Evolutionary conservation across 371 early-diverging fungal genomes (phyloP).

Genomic region (Actinomortierella ambigua): DNA sequence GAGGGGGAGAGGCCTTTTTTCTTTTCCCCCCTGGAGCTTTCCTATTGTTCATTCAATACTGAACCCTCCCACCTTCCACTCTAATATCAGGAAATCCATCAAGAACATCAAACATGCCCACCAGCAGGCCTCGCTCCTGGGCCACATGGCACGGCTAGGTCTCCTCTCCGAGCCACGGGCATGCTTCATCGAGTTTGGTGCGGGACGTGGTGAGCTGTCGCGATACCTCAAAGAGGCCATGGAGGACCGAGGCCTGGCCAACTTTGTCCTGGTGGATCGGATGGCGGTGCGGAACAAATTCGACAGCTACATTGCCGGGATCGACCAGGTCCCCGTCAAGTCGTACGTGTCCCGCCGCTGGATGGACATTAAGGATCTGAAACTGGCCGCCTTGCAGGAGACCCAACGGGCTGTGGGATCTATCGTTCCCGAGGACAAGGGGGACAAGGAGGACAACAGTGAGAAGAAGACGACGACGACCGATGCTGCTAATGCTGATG

Average conservation of each 20-base stretch:
- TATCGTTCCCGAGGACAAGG: slow-evolving; percentile 15
- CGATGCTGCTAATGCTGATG: neutral
- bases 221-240: slow-evolving; percentile 63
- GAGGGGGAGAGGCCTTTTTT: no score
- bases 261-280: slow-evolving; percentile 79
- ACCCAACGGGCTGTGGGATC: slow-evolving; percentile 23
- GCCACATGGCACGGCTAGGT: slow-evolving; percentile 68
- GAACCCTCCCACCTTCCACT: neutral
- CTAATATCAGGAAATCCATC: slow-evolving; percentile 44
- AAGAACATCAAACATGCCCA: slow-evolving; percentile 66
- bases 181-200: slow-evolving; percentile 84
- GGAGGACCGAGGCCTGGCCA: slow-evolving; percentile 59
- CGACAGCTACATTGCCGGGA: slow-evolving; percentile 24
- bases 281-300: slow-evolving; percentile 77
- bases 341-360: slow-evolving; percentile 65
- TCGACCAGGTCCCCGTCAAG: slow-evolving; percentile 20
- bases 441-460: slow-evolving; percentile 23
- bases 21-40: slow-evolving; percentile 5
- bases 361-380: slow-evolving; percentile 87
- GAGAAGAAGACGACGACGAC: slow-evolving; percentile 8
- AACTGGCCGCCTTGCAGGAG: slow-evolving; percentile 46
- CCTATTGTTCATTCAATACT: neutral
- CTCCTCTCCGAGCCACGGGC: slow-evolving; percentile 61
- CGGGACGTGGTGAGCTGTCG: slow-evolving; percentile 76
- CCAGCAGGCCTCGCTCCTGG: slow-evolving; percentile 83